These are phyloP conservation scores for Fraxinus platypoda DNA, from an alignment of 305 asterid species.

Conservation along the genomic window DNA sequence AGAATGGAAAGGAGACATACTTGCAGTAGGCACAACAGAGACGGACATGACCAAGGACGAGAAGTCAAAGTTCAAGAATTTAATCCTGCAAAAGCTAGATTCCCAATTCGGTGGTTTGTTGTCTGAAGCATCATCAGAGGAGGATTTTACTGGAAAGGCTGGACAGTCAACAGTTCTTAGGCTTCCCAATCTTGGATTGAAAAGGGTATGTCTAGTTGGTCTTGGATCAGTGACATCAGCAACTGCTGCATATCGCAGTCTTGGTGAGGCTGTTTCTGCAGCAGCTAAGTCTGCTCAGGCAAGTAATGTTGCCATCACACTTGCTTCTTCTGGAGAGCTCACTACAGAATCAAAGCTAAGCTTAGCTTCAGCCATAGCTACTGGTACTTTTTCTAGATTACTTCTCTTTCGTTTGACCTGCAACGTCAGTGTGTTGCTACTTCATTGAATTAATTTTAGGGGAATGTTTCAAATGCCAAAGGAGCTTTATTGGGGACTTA, in stretches of 20 bases:
- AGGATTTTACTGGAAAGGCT: slow-evolving; percentile 81
- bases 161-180: slow-evolving; percentile 87
- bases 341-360: slow-evolving; percentile 57
- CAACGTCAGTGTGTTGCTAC: background rate
- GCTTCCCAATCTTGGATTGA: slow-evolving; percentile 72
- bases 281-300: slow-evolving; percentile 85
- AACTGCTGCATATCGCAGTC: slow-evolving; percentile 56
- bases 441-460: slow-evolving; percentile 14
- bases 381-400: slow-evolving; percentile 44
- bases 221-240: slow-evolving; percentile 60
- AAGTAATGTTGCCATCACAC: slow-evolving; percentile 65
- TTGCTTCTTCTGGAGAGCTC: slow-evolving; percentile 71
- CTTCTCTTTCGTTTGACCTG: background rate
- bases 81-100: slow-evolving; percentile 69
- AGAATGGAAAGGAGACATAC: slow-evolving; percentile 97
- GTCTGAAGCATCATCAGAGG: slow-evolving; percentile 80
- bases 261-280: slow-evolving; percentile 89
- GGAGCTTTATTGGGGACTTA: slow-evolving; percentile 78
- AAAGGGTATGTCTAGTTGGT: slow-evolving; percentile 77
- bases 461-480: slow-evolving; percentile 24
- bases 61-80: slow-evolving; percentile 67
- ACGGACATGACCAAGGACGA: slow-evolving; percentile 78
- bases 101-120: slow-evolving; percentile 66
- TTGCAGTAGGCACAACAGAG: slow-evolving; percentile 85
- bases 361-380: slow-evolving; percentile 82